Evolutionary conservation across 257 asterid species (phyloP).

Genomic region (Fraxinus americana): DNA sequence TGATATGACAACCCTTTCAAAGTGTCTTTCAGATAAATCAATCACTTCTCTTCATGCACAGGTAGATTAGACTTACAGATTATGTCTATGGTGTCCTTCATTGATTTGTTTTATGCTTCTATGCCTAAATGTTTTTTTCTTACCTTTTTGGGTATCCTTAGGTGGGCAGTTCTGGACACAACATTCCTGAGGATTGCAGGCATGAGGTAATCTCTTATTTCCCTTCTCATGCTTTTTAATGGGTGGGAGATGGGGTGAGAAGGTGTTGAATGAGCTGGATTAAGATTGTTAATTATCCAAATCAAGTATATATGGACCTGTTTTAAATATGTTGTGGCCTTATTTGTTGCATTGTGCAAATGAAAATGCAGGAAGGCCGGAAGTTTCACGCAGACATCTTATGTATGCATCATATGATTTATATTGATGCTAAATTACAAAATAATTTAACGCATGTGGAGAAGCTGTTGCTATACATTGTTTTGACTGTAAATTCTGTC

Average conservation of each 20-base stretch:
- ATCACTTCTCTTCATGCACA: constrained; percentile 52
- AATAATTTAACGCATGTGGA: background rate
- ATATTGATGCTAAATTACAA: background rate
- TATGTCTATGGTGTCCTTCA: constrained; percentile 2
- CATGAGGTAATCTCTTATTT: constrained; percentile 36
- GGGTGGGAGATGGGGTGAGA: background rate
- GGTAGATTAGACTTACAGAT: constrained; percentile 47
- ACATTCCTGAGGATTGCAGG: constrained; percentile 38
- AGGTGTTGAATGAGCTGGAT: background rate
- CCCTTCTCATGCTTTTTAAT: background rate
- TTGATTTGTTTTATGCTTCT: constrained; percentile 7
- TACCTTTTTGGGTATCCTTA: constrained; percentile 21
- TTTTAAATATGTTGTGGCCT: background rate
- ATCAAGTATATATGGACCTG: background rate
- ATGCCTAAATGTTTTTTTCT: background rate
- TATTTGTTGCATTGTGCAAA: constrained; percentile 10
- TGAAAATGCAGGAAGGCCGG: constrained; percentile 1
- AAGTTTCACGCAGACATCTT: background rate
- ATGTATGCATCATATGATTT: background rate
- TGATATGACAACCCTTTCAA: constrained; percentile 61
- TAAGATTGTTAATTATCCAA: background rate
- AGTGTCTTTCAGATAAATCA: constrained; percentile 64
- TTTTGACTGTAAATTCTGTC: background rate
- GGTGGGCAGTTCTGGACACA: constrained; percentile 42
- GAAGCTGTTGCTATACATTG: background rate